phyloP scores from a whole-genome alignment of 2,329 filamentous ascomycete species.

The Talaromyces islandicus region DNA sequence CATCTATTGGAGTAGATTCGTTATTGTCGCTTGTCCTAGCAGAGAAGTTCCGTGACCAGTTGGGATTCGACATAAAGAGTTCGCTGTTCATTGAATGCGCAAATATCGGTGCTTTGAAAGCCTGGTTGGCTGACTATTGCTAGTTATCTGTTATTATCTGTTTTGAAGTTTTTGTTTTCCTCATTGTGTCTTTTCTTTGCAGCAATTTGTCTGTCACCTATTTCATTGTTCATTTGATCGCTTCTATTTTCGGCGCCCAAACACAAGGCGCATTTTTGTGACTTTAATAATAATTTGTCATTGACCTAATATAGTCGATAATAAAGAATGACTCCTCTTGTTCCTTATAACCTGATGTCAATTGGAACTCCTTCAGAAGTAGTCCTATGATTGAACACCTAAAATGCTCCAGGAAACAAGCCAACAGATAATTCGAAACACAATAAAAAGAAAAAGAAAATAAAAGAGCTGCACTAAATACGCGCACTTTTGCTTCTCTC shows the following conservation, averaged over 20 bases:
- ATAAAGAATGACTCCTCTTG: background rate
- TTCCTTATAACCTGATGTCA: background rate
- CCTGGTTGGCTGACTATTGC: background rate
- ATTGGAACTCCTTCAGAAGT: background rate
- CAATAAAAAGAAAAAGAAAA: conserved; percentile 17
- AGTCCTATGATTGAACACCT: background rate
- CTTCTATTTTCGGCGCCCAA: background rate
- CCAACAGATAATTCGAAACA: background rate
- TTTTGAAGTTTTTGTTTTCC: background rate
- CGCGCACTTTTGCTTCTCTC: background rate
- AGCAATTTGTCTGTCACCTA: background rate
- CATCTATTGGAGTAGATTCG: conserved; percentile 27
- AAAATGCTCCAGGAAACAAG: background rate
- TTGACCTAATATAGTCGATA: background rate
- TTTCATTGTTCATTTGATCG: background rate
- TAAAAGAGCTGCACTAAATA: background rate
- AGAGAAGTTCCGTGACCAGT: conserved; percentile 19
- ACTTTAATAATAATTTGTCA: background rate
- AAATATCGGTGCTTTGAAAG: background rate
- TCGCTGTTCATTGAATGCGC: conserved; percentile 2
- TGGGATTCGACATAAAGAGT: conserved; percentile 21
- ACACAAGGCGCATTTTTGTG: background rate
- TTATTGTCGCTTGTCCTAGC: conserved; percentile 26
- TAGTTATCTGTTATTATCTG: background rate
- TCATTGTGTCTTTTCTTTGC: background rate